Conservation (phyloP, 768 basidiomycete genomes). For the Tricholomella constricta region DNA sequence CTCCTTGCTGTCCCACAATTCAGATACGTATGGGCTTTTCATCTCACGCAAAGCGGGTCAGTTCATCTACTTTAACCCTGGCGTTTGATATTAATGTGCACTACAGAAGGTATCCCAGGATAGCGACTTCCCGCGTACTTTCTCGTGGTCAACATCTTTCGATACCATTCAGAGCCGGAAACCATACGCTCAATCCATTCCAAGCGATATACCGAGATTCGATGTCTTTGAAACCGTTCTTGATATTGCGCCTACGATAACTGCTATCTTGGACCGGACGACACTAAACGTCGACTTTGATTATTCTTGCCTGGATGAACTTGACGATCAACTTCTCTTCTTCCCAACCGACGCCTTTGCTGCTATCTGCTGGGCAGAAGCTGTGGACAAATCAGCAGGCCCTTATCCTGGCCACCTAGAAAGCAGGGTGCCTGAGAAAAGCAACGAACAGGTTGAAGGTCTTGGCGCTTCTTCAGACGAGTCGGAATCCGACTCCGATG, state of each 20-base stretch:
- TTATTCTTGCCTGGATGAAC: slow-evolving; percentile 37
- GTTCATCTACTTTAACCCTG: background rate
- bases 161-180: slow-evolving; percentile 20
- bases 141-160: slow-evolving; percentile 30
- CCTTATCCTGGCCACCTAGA: background rate
- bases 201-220: slow-evolving; percentile 26
- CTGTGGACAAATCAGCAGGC: slow-evolving; percentile 14
- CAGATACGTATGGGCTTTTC: slow-evolving; percentile 1
- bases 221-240: slow-evolving; percentile 18
- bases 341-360: slow-evolving; percentile 38
- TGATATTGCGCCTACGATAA: slow-evolving; percentile 10
- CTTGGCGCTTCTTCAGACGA: slow-evolving; percentile 24
- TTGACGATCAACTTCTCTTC: slow-evolving; percentile 38
- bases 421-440: background rate
- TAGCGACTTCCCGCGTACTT: slow-evolving; percentile 31
- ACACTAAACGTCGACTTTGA: slow-evolving; percentile 40
- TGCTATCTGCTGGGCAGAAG: slow-evolving; percentile 38
- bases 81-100: background rate
- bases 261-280: slow-evolving; percentile 35
- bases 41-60: slow-evolving; percentile 5
- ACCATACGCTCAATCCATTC: slow-evolving; percentile 24
- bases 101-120: slow-evolving; percentile 17
- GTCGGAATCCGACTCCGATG: slow-evolving; percentile 29
- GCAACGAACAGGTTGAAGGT: slow-evolving; percentile 4
- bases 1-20: too few relatives aligned